Base-by-base conservation (phyloP, 2,329 filamentous ascomycete genomes). In the Paracoccidioides lutzii region DNA sequence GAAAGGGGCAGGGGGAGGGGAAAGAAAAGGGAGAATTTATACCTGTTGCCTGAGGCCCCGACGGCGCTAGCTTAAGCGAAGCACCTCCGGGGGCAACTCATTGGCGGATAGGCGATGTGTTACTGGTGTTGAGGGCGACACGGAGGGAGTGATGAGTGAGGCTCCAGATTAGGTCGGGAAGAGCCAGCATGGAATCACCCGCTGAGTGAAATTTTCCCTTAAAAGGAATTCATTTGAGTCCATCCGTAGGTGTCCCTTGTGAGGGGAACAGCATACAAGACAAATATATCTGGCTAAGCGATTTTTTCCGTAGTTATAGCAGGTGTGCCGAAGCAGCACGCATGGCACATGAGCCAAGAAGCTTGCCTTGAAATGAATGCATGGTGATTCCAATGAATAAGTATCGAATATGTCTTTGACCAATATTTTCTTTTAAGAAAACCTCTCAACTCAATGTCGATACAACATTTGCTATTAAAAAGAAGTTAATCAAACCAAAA, bases 11-110 rank as follows among this genome's bases (percentile, higher is more conserved):
- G 49, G n/a, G 22, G 55, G 41, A 32, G 51, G 35, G 15, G 42
- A 40, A 35, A 42, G 10, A 14, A 42, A n/a, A 53, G 35, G 44
- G 46, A 28, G 49, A 44, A 49, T 61, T 57, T 58, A 61, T 61
- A 59, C 30, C 43, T 12, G 30, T 37, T 22, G 5, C 43, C 15
- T 12, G 43, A 8, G 15, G 43, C 5, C 10, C 42, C n/a, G 44
- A 42, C 14, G 44, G 46, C 57, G 52, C 57, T 56, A 58, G 49
- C 22, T n/a, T 53, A 58, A 55, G 51, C 54, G 52, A 57, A 35
- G 35, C 38, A 7, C 33, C 32, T 10, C 38, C 28, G 3, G 49
- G 14, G 4, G 15, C n/a, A 45, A 22, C 8, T 32, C 43, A 45
- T 45, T 45, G 43, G 43, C 3, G 3, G 4, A 9, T 22, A 22